phyloP scores from a whole-genome alignment of 2,329 filamentous ascomycete species.

The Pezicula carpinea region DNA sequence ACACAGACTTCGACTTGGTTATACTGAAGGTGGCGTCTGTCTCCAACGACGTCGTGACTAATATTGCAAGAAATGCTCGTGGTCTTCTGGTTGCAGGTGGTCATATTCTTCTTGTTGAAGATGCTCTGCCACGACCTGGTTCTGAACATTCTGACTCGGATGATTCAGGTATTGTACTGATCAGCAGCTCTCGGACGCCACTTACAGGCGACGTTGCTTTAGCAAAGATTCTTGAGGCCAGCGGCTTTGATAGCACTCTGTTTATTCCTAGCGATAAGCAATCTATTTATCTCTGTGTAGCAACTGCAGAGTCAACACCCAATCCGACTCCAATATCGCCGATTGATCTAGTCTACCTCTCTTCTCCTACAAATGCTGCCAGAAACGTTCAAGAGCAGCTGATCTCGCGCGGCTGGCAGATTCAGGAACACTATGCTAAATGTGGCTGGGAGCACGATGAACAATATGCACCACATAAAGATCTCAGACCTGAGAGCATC shows the following conservation, averaged over 20 bases:
- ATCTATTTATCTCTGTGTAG: neutral
- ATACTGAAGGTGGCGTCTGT: constrained; percentile 1
- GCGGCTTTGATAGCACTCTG: neutral
- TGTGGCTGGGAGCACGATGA: neutral
- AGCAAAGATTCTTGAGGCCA: neutral
- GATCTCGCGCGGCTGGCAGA: neutral
- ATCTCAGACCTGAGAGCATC: constrained; percentile 3
- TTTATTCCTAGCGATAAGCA: neutral
- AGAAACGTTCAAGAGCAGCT: neutral
- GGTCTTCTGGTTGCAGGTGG: neutral
- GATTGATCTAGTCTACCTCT: neutral
- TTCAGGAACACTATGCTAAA: neutral
- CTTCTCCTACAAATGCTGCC: neutral
- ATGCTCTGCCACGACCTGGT: neutral
- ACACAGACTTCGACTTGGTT: constrained; percentile 4
- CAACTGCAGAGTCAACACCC: neutral
- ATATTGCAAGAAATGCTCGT: neutral
- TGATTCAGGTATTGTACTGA: neutral
- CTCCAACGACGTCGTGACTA: neutral
- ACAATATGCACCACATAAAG: neutral
- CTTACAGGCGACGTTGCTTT: neutral
- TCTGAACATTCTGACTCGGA: neutral
- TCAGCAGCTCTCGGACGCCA: neutral
- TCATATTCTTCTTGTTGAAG: neutral
- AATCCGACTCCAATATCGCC: neutral